These are phyloP conservation scores for Rhodotorula glutinis DNA, from an alignment of 1,284 basidiomycete genomes.

Conservation along the genomic window DNA sequence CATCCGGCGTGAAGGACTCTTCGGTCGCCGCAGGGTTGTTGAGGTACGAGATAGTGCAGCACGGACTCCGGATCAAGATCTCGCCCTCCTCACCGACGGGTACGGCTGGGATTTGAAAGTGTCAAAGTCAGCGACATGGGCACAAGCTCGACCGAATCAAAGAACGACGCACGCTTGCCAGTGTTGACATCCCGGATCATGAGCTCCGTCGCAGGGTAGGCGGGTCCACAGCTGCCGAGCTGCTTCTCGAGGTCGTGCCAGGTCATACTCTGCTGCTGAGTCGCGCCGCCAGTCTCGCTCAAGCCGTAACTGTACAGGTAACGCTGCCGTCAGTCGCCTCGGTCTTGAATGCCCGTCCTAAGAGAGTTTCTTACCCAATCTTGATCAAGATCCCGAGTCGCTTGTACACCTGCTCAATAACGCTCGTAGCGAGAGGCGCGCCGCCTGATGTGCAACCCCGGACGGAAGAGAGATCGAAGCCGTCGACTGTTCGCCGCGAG, in stretches of 20 bases:
- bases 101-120: constrained; percentile 24
- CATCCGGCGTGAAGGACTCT: constrained; percentile 40
- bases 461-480: constrained; percentile 47
- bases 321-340: too few species aligned
- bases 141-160: too few species aligned
- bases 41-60: constrained; percentile 46
- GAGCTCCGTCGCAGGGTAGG: constrained; percentile 41
- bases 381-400: constrained; percentile 47
- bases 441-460: constrained; percentile 48
- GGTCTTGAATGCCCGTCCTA: too few species aligned
- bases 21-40: constrained; percentile 45
- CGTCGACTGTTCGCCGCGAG: constrained; percentile 21
- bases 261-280: constrained; percentile 31
- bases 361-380: constrained; percentile 36
- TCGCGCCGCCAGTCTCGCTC: constrained; percentile 41
- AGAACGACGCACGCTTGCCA: constrained; percentile 33
- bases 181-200: constrained; percentile 39
- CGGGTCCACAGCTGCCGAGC: constrained; percentile 42
- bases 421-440: constrained; percentile 47
- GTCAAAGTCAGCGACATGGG: not conserved
- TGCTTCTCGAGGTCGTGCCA: constrained; percentile 42
- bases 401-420: constrained; percentile 48
- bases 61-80: constrained; percentile 41
- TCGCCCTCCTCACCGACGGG: constrained; percentile 41
- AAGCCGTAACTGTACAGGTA: constrained; percentile 40